A percentile compares a stretch with the other conserved stretches of the same genome.
Evolutionary conservation across 2,329 filamentous ascomycete species (phyloP).

Genomic region (Arthrobotrys conoides): DNA sequence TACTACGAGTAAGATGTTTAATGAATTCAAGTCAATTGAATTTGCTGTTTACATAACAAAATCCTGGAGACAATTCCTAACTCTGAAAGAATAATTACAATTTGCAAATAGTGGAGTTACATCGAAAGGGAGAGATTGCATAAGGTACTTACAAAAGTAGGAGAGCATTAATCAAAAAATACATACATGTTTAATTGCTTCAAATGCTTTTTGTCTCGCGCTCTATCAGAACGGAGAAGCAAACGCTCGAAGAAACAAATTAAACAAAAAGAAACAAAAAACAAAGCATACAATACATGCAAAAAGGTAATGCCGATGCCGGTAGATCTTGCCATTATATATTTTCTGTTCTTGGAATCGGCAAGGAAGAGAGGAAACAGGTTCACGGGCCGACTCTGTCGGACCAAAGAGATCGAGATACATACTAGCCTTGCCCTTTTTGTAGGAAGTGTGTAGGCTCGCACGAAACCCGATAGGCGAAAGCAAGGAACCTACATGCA

Average conservation of each 20-base stretch:
- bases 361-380: slow-evolving; percentile 45
- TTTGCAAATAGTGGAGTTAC: slow-evolving; percentile 31
- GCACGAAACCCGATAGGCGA: slow-evolving; percentile 51
- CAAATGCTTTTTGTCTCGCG: slow-evolving; percentile 24
- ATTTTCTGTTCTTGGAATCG: slow-evolving; percentile 23
- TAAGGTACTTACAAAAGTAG: slow-evolving; percentile 40
- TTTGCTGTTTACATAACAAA: slow-evolving; percentile 8
- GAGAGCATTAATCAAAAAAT: background rate
- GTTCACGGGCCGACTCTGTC: slow-evolving; percentile 49
- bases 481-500: slow-evolving; percentile 34
- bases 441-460: slow-evolving; percentile 17
- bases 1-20: too few relatives aligned
- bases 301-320: slow-evolving; percentile 23
- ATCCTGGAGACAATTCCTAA: background rate
- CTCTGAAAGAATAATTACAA: background rate
- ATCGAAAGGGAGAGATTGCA: slow-evolving; percentile 30
- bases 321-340: slow-evolving; percentile 35
- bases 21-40: background rate
- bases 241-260: too few relatives aligned
- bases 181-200: background rate
- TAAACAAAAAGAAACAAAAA: slow-evolving; percentile 16
- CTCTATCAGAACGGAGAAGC: slow-evolving; percentile 38
- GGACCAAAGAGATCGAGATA: slow-evolving; percentile 34
- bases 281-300: slow-evolving; percentile 22
- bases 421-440: slow-evolving; percentile 2